phyloP scores from a whole-genome alignment of 148 eudicot species.

The Cornus controversa region DNA sequence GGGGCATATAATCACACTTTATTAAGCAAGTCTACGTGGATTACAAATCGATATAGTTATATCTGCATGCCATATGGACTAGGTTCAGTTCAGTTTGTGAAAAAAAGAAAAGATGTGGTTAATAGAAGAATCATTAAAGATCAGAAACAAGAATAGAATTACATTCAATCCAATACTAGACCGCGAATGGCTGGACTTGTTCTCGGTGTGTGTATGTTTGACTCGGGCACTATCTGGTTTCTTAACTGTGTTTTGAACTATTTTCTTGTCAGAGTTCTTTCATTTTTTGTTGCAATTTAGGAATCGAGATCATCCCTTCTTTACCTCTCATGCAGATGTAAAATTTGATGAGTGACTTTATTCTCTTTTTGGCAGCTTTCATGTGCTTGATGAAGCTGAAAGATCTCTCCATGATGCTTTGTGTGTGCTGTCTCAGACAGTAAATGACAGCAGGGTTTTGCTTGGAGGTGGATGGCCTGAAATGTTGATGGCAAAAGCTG shows the following conservation, averaged over 20 bases:
- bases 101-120: too few species aligned
- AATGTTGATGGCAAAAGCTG: slow-evolving; percentile 95
- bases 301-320: background rate
- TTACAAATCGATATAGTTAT: too few species aligned
- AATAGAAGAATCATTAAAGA: too few species aligned
- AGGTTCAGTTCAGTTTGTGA: too few species aligned
- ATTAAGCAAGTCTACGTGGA: background rate
- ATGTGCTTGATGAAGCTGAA: slow-evolving; percentile 98
- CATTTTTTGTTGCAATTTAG: background rate
- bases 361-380: slow-evolving; percentile 57
- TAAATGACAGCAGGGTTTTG: slow-evolving; percentile 88
- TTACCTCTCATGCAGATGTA: background rate
- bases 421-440: slow-evolving; percentile 95
- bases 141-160: too few species aligned
- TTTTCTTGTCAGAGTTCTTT: background rate
- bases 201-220: background rate
- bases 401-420: slow-evolving; percentile 94
- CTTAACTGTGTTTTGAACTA: background rate
- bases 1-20: background rate
- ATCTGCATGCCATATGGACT: too few species aligned
- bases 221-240: background rate
- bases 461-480: slow-evolving; percentile 99
- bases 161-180: background rate
- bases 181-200: background rate
- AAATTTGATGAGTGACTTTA: background rate